phyloP scores from a whole-genome alignment of 148 eudicot genomes.

The Rhododendron henanense region DNA sequence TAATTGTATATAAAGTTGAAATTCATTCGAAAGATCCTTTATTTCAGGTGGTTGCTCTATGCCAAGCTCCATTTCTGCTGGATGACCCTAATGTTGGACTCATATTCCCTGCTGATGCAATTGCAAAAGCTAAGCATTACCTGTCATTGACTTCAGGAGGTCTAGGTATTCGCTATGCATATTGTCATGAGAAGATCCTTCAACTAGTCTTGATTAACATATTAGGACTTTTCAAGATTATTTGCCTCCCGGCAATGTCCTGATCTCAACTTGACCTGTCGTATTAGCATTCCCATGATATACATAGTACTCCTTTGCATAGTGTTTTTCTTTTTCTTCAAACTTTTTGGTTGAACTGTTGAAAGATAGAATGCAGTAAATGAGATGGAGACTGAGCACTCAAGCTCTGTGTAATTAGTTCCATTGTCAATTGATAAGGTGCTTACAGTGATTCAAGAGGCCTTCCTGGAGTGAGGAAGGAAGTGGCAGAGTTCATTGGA shows the following conservation, averaged over 20 bases:
- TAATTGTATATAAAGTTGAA: not conserved
- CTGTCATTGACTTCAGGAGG: conserved; percentile 86
- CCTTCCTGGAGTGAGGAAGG: conserved; percentile 85
- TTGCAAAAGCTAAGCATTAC: conserved; percentile 90
- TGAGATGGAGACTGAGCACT: not conserved
- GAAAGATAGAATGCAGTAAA: not conserved
- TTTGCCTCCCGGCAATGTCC: not conserved
- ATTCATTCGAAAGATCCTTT: conserved; percentile 8
- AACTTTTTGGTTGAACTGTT: not conserved
- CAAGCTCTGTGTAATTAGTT: not conserved
- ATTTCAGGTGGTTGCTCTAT: conserved; percentile 88
- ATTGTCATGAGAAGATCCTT: not conserved
- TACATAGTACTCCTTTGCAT: not conserved
- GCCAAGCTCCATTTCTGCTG: conserved; percentile 98
- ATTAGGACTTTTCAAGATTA: not conserved
- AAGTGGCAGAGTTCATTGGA: conserved; percentile 85
- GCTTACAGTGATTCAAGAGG: conserved; percentile 99
- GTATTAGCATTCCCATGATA: not conserved
- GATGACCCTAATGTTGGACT: conserved; percentile 98
- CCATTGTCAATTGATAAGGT: conserved; percentile 39
- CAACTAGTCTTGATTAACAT: not conserved
- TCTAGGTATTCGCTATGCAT: conserved; percentile 51
- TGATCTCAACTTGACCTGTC: not conserved
- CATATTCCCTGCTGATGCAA: conserved; percentile 92
- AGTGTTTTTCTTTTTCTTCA: not conserved